Conservation (phyloP, 2,329 filamentous ascomycete species). For the Tympanopsis confertula region DNA sequence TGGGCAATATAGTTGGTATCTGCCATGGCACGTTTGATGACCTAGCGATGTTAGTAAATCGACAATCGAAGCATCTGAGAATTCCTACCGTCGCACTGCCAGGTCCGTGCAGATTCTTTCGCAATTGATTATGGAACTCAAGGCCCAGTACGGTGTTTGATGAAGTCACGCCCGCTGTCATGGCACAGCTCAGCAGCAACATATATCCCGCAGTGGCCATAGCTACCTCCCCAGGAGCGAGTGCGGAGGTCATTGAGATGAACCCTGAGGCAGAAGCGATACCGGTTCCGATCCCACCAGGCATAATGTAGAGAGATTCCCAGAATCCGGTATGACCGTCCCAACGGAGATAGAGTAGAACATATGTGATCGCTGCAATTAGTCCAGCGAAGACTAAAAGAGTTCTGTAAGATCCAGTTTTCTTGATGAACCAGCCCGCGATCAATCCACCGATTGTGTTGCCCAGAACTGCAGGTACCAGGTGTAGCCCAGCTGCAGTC, state of each 20-base stretch:
- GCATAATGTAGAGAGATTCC: slow-evolving; percentile 48
- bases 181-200: slow-evolving; percentile 27
- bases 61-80: slow-evolving; percentile 11
- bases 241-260: slow-evolving; percentile 31
- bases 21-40: slow-evolving; percentile 24
- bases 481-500: slow-evolving; percentile 43
- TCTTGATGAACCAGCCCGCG: slow-evolving; percentile 42
- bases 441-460: slow-evolving; percentile 54
- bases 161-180: slow-evolving; percentile 23
- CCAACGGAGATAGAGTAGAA: slow-evolving; percentile 44
- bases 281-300: slow-evolving; percentile 38
- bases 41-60: slow-evolving; percentile 12
- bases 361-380: slow-evolving; percentile 35
- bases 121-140: slow-evolving; percentile 18
- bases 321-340: slow-evolving; percentile 40
- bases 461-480: slow-evolving; percentile 56
- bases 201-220: slow-evolving; percentile 35
- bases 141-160: slow-evolving; percentile 22
- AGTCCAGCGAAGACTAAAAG: slow-evolving; percentile 37
- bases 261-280: slow-evolving; percentile 32
- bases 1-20: slow-evolving; percentile 25
- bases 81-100: slow-evolving; percentile 10
- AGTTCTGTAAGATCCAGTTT: slow-evolving; percentile 46
- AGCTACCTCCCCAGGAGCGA: slow-evolving; percentile 31
- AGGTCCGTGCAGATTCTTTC: slow-evolving; percentile 14